These are phyloP conservation scores for Melanogaster broomeanus DNA, from an alignment of 768 basidiomycete species.

Conservation along the genomic window DNA sequence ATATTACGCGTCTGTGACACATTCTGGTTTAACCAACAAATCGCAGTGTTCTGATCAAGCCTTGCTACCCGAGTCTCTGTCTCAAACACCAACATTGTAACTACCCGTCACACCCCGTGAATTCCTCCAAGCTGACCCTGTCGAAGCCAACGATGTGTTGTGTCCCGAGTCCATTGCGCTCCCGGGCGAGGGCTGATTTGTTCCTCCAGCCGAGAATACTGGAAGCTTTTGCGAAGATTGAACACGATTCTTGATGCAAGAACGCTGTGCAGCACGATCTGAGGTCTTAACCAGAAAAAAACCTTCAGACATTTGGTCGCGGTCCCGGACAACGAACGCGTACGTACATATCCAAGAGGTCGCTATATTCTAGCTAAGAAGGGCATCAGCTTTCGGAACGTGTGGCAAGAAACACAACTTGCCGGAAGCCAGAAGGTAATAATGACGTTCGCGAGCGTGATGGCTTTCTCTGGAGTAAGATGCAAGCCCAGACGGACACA, in stretches of 20 bases:
- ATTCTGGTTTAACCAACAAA: too few relatives aligned
- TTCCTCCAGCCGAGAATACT: background rate
- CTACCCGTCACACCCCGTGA: too few relatives aligned
- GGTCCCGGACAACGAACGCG: too few relatives aligned
- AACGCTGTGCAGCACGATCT: conserved; percentile 3
- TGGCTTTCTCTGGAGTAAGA: conserved; percentile 5
- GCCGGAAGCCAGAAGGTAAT: conserved; percentile 12
- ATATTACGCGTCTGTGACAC: too few relatives aligned
- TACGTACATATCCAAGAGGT: conserved; percentile 7
- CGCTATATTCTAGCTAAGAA: conserved; percentile 2
- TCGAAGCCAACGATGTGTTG: too few relatives aligned
- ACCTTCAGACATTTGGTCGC: background rate
- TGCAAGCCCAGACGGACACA: too few relatives aligned
- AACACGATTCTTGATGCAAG: conserved; percentile 8
- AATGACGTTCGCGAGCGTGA: conserved; percentile 15
- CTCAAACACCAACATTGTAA: too few relatives aligned
- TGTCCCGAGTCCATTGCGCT: too few relatives aligned
- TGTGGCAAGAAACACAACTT: background rate
- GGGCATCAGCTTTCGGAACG: background rate
- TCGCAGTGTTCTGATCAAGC: too few relatives aligned
- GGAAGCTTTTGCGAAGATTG: conserved; percentile 1
- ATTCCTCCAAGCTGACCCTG: too few relatives aligned
- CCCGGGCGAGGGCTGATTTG: too few relatives aligned
- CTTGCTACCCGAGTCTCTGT: too few relatives aligned
- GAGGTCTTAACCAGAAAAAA: background rate